Base-by-base conservation (phyloP, 2,329 filamentous ascomycete species). In the Pyrenochaeta sp. region DNA sequence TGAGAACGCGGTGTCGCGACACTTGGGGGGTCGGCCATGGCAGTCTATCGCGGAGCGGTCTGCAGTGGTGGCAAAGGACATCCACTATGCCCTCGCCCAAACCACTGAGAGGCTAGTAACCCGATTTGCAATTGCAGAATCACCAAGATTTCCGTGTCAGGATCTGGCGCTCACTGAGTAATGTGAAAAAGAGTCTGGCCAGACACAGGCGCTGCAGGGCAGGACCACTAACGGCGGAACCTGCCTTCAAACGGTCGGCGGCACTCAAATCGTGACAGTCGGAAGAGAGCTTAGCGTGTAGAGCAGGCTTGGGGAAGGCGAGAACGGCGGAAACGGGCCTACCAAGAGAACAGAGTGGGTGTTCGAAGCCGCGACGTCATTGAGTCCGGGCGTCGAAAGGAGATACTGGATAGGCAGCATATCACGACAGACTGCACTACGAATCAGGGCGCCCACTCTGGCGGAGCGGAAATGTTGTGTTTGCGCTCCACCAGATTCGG, bases 1-100 rank as follows among this genome's bases (percentile, higher is more conserved):
- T 33, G 35, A 29, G 54, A 41, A 41, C 52, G 50, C 12, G 50
- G 9, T 29, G 49, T 31, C 9, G 46, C 43, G 31, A 42, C 29
- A 35, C 43, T 36, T 40, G 36, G 50, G 15, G 17, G 20, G 45
- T 54, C 41, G 15, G 36, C 27, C 45, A 48, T 48, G 45, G 23
- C 30, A 36, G 18, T 33, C 2, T 33, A 41, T 37, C 30, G 29
- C 20, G 14, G 21, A 30, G 21, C 5, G 45, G 17, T 44, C 12
- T 23, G 43, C 32, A 42, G 35, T 20, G 41, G 33, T 21, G 45
- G 40, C 18, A 27, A 35, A 10, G 15, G 33, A 7, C 30, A 12
- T 17, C 7, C n/a, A 37, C 39, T 36, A 49, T 49, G 32, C 40
- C 32, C 47, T 49, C 31, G 21, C 18, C 31, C 37, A 41, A 33